Conservation (phyloP, 2,329 filamentous ascomycete species). For the Neonectria faginata region DNA sequence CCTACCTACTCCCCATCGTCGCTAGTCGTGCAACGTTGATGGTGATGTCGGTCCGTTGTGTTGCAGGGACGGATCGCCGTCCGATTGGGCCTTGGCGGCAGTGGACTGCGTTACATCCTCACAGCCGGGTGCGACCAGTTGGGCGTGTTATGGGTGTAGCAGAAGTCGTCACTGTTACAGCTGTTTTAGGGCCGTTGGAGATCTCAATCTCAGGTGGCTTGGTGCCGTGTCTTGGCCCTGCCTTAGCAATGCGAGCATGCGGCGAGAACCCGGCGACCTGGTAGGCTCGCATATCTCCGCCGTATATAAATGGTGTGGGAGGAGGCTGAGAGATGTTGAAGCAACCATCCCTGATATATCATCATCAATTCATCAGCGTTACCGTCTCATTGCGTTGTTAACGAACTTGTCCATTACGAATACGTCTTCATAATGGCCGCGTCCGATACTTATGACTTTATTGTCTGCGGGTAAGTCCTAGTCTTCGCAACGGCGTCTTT, state of each 20-base stretch:
- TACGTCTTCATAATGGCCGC: constrained; percentile 33
- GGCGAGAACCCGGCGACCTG: background rate
- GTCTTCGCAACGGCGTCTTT: constrained; percentile 23
- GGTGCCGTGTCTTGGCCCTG: constrained; percentile 3
- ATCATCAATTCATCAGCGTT: constrained; percentile 9
- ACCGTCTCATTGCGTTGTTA: background rate
- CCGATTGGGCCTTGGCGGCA: constrained; percentile 19
- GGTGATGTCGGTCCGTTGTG: background rate
- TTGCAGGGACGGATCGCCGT: constrained; percentile 1
- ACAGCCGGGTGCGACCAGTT: background rate
- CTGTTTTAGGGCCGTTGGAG: constrained; percentile 16
- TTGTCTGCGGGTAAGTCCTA: constrained; percentile 50
- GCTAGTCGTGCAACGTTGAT: constrained; percentile 10
- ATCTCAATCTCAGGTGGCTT: constrained; percentile 21
- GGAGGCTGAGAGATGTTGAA: background rate
- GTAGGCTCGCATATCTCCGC: constrained; percentile 3
- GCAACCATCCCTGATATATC: background rate
- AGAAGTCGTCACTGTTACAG: constrained; percentile 22
- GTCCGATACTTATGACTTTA: constrained; percentile 48
- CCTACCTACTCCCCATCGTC: constrained; percentile 4
- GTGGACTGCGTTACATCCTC: constrained; percentile 4
- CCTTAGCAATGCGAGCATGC: background rate
- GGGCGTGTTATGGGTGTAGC: constrained; percentile 23
- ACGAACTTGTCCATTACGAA: background rate
- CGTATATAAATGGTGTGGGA: constrained; percentile 19